These are phyloP conservation scores for Fraxinus cuspidata DNA, from an alignment of 257 asterid species.

Conservation along the genomic window DNA sequence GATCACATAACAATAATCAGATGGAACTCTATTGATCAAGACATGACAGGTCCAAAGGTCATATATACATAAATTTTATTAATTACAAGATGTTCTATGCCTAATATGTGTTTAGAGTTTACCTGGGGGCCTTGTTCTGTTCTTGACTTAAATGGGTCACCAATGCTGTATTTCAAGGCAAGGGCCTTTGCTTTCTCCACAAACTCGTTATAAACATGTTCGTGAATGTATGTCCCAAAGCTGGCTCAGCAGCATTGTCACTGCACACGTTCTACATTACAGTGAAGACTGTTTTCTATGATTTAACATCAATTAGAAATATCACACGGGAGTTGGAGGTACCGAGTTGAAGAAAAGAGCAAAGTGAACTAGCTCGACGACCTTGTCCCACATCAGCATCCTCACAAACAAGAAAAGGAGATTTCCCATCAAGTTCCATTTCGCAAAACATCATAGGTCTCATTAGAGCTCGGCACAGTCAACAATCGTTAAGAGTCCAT, in stretches of 20 bases:
- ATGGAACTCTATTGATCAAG: neutral
- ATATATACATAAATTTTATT: neutral
- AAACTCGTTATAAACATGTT: constrained; percentile 80
- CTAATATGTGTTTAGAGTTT: neutral
- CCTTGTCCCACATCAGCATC: constrained; percentile 95
- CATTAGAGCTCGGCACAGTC: neutral
- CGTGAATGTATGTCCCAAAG: constrained; percentile 85
- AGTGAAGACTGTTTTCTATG: neutral
- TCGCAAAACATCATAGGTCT: no score
- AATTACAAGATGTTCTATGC: neutral
- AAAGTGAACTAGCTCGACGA: constrained; percentile 83
- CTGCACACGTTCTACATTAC: constrained; percentile 35
- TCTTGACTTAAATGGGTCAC: constrained; percentile 87
- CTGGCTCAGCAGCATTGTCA: constrained; percentile 99
- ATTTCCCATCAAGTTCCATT: constrained; percentile 94
- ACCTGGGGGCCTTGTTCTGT: constrained; percentile 98
- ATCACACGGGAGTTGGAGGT: constrained; percentile 14
- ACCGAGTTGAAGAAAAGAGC: constrained; percentile 97
- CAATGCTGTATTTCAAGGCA: constrained; percentile 71
- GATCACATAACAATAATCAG: neutral
- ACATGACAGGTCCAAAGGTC: neutral
- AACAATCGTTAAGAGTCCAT: no score
- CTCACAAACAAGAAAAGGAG: constrained; percentile 93
- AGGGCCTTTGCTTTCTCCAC: constrained; percentile 76
- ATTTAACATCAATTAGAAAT: constrained; percentile 2